Conservation (phyloP, 2,329 filamentous ascomycete genomes). For the Venturia asperata region DNA sequence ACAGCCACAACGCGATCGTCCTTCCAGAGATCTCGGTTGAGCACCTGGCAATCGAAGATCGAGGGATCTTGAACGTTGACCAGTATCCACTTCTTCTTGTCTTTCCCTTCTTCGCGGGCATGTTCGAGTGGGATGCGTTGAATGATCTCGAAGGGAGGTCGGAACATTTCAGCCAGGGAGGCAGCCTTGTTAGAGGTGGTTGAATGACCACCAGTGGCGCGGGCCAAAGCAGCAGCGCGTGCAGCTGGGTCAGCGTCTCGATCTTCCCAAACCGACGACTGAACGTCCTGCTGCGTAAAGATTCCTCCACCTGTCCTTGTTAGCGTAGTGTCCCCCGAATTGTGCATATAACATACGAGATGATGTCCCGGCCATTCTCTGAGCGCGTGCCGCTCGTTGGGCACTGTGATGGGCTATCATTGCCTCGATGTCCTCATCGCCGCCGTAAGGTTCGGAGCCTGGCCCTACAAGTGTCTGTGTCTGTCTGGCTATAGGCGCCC, state of each 20-base stretch:
- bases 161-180: constrained; percentile 82
- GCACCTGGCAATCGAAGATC: constrained; percentile 86
- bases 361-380: not conserved
- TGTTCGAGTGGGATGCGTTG: constrained; percentile 71
- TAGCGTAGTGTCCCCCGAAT: constrained; percentile 21
- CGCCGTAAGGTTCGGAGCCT: constrained; percentile 38
- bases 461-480: constrained; percentile 87
- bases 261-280: constrained; percentile 53
- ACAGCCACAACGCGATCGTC: constrained; percentile 70
- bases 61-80: constrained; percentile 92
- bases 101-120: constrained; percentile 77
- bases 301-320: constrained; percentile 47
- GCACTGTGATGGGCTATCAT: constrained; percentile 59
- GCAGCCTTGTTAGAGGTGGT: constrained; percentile 62
- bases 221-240: constrained; percentile 46
- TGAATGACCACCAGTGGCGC: constrained; percentile 58
- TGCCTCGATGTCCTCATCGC: constrained; percentile 50
- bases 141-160: constrained; percentile 88
- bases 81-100: constrained; percentile 85
- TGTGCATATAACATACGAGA: constrained; percentile 13
- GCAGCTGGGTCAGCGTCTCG: constrained; percentile 40
- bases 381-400: constrained; percentile 36
- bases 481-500: constrained; percentile 84
- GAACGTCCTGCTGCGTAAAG: constrained; percentile 57
- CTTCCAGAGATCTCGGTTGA: constrained; percentile 97